Evolutionary conservation across 2,329 filamentous ascomycete species (phyloP), one percentile per base, ranked within the genome.

Genomic region (Beauveria caledonica): DNA sequence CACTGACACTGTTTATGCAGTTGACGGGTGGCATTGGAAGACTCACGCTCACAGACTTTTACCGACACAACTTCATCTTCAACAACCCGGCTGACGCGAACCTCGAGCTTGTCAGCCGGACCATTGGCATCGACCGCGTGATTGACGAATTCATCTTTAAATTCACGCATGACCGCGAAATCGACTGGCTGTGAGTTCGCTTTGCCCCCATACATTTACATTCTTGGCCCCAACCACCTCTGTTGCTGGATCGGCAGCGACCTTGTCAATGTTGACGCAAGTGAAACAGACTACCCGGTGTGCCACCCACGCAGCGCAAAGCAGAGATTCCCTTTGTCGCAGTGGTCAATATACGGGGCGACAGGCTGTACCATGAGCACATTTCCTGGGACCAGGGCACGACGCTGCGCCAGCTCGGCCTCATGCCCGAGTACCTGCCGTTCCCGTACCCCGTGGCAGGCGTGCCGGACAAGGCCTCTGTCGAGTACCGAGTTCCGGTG

Each of bases 31-130:
- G 88, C 1, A 80, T 90, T 44, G 88, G 88, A 0, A 80, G 88
- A 25, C 72, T 75, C 8, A 73, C 74, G 2, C 74, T 92, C n/a
- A 83, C 85, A 1, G 73, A 76, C 17, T 92, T 92, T 68, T 92
- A 92, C 71, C 78, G 79, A 2, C 70, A 89, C 64, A 83, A 90
- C 67, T 92, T 92, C 73, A 86, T 92, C 65, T 88, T 86, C 70
- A 49, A 50, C 44, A 58, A 58, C 23, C 29, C 55, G 45, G 78
- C 74, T 44, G 87, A 58, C n/a, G 25, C 55, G 29, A 46, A 29
- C n/a, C 44, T 49, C 19, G 55, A 58, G 44, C 55, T 58, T 21
- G 33, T 58, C 5, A 58, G 55, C 45, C 80, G 88, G 1, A 90
- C 87, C 0, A 75, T 90, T 0, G 88, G 87, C 0, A 78, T 85